A percentile compares a stretch with the other conserved stretches of the same genome.
phyloP scores from a whole-genome alignment of 306 rosid genomes.

The Alnus rubra region DNA sequence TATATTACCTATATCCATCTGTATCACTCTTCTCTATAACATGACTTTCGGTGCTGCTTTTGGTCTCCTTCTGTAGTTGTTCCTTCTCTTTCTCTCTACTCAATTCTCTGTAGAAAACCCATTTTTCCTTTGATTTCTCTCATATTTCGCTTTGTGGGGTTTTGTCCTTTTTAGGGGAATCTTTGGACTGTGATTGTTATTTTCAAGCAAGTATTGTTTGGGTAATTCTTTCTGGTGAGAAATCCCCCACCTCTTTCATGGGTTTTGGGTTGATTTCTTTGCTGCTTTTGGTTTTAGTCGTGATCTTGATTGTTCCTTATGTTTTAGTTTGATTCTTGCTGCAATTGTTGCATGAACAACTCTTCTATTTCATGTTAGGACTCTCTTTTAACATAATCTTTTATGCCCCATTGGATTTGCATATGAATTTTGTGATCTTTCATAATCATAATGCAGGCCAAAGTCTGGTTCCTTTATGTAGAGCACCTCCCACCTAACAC shows the following conservation, averaged over 20 bases:
- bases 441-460: background rate
- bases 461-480: background rate
- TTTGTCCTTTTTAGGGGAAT: background rate
- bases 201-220: background rate
- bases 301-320: background rate
- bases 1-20: background rate
- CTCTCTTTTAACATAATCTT: background rate
- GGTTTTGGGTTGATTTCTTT: background rate
- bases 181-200: background rate
- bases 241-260: background rate
- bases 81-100: slow-evolving; percentile 12
- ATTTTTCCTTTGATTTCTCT: slow-evolving; percentile 3
- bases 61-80: background rate
- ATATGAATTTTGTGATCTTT: background rate
- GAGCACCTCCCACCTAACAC: background rate
- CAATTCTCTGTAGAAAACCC: background rate
- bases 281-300: background rate
- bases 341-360: background rate
- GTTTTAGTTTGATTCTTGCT: background rate
- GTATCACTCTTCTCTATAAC: slow-evolving; percentile 1
- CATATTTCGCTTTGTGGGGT: background rate
- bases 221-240: slow-evolving; percentile 17
- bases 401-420: background rate
- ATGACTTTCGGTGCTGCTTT: slow-evolving; percentile 23
- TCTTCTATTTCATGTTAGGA: background rate